phyloP scores from a whole-genome alignment of 2,329 filamentous ascomycete genomes.

The Monilinia fructicola region DNA sequence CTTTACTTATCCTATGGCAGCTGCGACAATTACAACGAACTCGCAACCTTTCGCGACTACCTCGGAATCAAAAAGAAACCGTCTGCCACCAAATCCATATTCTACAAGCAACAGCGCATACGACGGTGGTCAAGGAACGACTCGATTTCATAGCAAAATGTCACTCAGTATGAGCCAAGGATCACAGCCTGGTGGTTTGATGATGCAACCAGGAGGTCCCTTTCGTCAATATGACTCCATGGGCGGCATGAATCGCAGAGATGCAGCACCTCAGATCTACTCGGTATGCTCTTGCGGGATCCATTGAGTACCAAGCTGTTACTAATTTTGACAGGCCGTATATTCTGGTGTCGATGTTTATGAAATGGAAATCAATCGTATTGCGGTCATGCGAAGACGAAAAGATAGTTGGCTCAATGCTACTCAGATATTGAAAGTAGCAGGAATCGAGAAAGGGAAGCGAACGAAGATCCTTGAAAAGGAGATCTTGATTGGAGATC shows the following conservation, averaged over 20 bases:
- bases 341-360: conserved; percentile 97
- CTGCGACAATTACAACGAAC: conserved; percentile 34
- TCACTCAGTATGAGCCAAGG: conserved; percentile 41
- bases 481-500: conserved; percentile 92
- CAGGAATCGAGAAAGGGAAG: conserved; percentile 95
- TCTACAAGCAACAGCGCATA: conserved; percentile 30
- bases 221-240: conserved; percentile 38
- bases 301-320: conserved; percentile 17
- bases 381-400: conserved; percentile 94
- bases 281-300: conserved; percentile 50
- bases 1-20: conserved; percentile 33
- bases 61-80: conserved; percentile 38
- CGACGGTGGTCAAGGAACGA: conserved; percentile 31
- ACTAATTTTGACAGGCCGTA: conserved; percentile 58
- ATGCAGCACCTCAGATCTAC: conserved; percentile 56
- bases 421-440: conserved; percentile 96
- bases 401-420: conserved; percentile 97
- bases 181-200: conserved; percentile 38
- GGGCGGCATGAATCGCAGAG: conserved; percentile 33
- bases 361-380: conserved; percentile 93
- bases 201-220: conserved; percentile 39
- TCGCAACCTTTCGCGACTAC: conserved; percentile 37
- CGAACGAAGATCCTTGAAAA: conserved; percentile 97
- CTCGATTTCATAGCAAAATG: conserved; percentile 34
- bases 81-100: conserved; percentile 31